Conservation (phyloP, 345 rosid genomes). For the Salix arbutifolia region DNA sequence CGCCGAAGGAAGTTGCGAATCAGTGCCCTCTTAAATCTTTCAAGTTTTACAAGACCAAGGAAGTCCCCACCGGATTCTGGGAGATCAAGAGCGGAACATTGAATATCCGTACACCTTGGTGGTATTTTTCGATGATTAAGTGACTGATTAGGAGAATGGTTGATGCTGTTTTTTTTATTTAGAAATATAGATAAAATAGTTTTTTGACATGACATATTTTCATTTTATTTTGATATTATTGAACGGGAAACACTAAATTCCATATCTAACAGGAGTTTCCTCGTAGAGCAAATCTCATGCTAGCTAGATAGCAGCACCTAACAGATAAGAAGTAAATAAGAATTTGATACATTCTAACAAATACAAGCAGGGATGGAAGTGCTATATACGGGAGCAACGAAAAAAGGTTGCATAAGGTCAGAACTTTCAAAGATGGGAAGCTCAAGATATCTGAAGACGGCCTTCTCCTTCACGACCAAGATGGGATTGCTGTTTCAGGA, state of each 20-base stretch:
- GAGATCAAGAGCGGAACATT: constrained; percentile 41
- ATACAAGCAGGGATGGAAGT: constrained; percentile 52
- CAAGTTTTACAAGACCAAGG: constrained; percentile 45
- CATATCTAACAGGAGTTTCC: too few relatives aligned
- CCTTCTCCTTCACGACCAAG: constrained; percentile 38
- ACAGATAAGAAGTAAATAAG: too few relatives aligned
- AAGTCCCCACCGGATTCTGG: constrained; percentile 43
- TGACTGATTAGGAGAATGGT: too few relatives aligned
- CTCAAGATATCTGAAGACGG: constrained; percentile 43
- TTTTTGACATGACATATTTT: too few relatives aligned
- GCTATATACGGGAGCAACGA: constrained; percentile 46
- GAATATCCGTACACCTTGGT: constrained; percentile 58
- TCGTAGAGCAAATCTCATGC: too few relatives aligned
- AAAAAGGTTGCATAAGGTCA: constrained; percentile 30
- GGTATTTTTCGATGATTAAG: constrained; percentile 21
- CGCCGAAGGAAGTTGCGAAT: constrained; percentile 43
- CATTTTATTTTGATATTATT: too few relatives aligned
- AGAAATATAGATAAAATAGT: too few relatives aligned
- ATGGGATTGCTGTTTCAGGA: constrained; percentile 41
- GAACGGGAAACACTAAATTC: too few relatives aligned
- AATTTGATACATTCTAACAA: background rate
- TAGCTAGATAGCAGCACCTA: too few relatives aligned
- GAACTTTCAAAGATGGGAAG: constrained; percentile 53
- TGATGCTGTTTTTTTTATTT: too few relatives aligned
- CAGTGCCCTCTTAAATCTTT: constrained; percentile 50